phyloP scores from a whole-genome alignment of 2,329 filamentous ascomycete genomes.

The Fusarium drepaniforme region DNA sequence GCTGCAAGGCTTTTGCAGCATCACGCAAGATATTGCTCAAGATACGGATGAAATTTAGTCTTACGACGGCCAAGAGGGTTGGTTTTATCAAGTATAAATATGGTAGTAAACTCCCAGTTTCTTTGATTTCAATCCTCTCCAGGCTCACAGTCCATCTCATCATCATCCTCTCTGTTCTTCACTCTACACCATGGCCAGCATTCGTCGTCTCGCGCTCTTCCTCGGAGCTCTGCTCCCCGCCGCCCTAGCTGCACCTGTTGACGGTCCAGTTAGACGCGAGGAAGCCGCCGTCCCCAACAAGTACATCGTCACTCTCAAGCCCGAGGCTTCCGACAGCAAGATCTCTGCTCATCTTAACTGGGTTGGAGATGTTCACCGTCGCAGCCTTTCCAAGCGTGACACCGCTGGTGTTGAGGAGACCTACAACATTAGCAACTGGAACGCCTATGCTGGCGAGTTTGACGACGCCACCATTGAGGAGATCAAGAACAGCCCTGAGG shows the following conservation, averaged over 20 bases:
- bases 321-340: slow-evolving; percentile 55
- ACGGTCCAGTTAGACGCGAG: slow-evolving; percentile 17
- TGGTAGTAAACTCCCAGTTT: slow-evolving; percentile 3
- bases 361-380: slow-evolving; percentile 63
- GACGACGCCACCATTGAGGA: slow-evolving; percentile 53
- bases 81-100: slow-evolving; percentile 30
- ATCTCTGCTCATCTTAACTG: slow-evolving; percentile 62
- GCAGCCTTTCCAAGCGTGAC: slow-evolving; percentile 63
- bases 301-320: slow-evolving; percentile 73
- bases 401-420: slow-evolving; percentile 49
- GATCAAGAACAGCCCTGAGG: slow-evolving; percentile 56
- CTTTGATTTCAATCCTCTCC: slow-evolving; percentile 23
- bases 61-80: neutral
- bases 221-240: slow-evolving; percentile 50
- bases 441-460: slow-evolving; percentile 59
- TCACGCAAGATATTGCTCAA: slow-evolving; percentile 35
- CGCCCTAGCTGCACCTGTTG: slow-evolving; percentile 45
- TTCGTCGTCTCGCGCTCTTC: slow-evolving; percentile 47
- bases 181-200: slow-evolving; percentile 42
- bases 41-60: slow-evolving; percentile 18
- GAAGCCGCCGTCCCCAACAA: slow-evolving; percentile 33
- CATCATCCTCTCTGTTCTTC: slow-evolving; percentile 7
- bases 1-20: slow-evolving; percentile 15
- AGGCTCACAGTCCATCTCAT: slow-evolving; percentile 19
- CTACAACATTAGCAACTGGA: slow-evolving; percentile 46